Conservation (phyloP, 371 early-diverging fungal genomes). For the Mortierella sp. region DNA sequence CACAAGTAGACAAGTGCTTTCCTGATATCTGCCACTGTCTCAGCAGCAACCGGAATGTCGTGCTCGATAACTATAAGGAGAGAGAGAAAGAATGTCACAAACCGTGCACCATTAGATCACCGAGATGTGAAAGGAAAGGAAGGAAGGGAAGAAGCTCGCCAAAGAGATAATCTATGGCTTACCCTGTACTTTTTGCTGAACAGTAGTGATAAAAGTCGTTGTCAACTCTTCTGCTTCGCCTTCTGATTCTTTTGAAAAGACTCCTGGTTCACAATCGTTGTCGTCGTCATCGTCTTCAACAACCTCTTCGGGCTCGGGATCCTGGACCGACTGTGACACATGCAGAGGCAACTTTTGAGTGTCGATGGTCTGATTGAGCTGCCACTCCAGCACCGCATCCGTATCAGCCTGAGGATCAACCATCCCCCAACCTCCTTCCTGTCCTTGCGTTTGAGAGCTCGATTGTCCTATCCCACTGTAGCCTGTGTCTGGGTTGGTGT, state of each 20-base stretch:
- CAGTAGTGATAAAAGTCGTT: no score
- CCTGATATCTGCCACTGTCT: background rate
- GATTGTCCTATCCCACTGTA: background rate
- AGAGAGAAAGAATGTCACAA: background rate
- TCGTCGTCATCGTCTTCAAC: no score
- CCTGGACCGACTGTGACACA: no score
- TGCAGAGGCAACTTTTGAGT: no score
- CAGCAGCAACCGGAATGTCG: background rate
- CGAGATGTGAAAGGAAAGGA: background rate
- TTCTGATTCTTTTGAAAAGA: no score
- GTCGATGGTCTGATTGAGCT: no score
- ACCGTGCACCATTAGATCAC: background rate
- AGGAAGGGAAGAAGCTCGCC: background rate
- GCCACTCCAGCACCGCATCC: no score
- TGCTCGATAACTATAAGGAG: background rate
- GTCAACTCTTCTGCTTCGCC: no score
- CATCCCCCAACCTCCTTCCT: background rate
- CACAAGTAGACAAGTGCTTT: slow-evolving; percentile 7
- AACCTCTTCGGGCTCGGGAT: no score
- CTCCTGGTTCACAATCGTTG: no score
- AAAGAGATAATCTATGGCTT: no score
- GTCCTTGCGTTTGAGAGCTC: background rate
- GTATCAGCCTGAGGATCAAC: background rate
- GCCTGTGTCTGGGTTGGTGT: background rate
- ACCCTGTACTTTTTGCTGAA: no score